Evolutionary conservation across 2,329 filamentous ascomycete species (phyloP).

Genomic region (Neofusicoccum ribis): DNA sequence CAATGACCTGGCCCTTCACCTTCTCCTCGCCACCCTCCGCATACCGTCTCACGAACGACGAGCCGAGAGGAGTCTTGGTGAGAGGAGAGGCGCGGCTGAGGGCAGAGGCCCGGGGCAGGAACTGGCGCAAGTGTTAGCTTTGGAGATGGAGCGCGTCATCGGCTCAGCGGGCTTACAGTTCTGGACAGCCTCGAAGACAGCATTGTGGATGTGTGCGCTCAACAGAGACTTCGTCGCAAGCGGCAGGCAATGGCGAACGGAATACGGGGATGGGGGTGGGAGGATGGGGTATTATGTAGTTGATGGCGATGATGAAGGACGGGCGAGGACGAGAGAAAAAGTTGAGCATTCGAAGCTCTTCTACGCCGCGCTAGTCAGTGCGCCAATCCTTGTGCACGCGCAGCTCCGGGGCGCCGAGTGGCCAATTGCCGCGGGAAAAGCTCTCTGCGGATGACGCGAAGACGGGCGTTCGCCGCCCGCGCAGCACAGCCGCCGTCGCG

Average conservation of each 20-base stretch:
- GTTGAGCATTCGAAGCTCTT: slow-evolving; percentile 23
- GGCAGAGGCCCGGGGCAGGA: slow-evolving; percentile 73
- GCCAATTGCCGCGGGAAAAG: slow-evolving; percentile 14
- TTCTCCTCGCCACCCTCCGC: slow-evolving; percentile 72
- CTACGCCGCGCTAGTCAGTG: slow-evolving; percentile 13
- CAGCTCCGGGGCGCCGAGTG: slow-evolving; percentile 10
- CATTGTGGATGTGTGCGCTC: slow-evolving; percentile 35
- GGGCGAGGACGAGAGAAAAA: slow-evolving; percentile 32
- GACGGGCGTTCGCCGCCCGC: neutral
- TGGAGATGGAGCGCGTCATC: slow-evolving; percentile 4
- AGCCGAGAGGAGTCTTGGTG: slow-evolving; percentile 68
- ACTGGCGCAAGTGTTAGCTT: slow-evolving; percentile 27
- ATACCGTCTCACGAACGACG: slow-evolving; percentile 72
- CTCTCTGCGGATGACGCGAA: slow-evolving; percentile 6
- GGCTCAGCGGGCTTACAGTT: slow-evolving; percentile 34
- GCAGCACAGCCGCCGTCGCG: neutral
- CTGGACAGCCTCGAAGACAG: slow-evolving; percentile 45
- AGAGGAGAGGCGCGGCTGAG: slow-evolving; percentile 67
- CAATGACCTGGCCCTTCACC: slow-evolving; percentile 93
- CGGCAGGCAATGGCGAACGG: slow-evolving; percentile 29
- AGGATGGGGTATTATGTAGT: slow-evolving; percentile 26
- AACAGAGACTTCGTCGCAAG: slow-evolving; percentile 28
- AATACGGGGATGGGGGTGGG: slow-evolving; percentile 23
- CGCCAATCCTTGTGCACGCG: slow-evolving; percentile 1
- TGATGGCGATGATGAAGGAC: slow-evolving; percentile 26